Evolutionary conservation across 148 eudicot genomes (phyloP).

Genomic region (Vaccinium corymbosum): DNA sequence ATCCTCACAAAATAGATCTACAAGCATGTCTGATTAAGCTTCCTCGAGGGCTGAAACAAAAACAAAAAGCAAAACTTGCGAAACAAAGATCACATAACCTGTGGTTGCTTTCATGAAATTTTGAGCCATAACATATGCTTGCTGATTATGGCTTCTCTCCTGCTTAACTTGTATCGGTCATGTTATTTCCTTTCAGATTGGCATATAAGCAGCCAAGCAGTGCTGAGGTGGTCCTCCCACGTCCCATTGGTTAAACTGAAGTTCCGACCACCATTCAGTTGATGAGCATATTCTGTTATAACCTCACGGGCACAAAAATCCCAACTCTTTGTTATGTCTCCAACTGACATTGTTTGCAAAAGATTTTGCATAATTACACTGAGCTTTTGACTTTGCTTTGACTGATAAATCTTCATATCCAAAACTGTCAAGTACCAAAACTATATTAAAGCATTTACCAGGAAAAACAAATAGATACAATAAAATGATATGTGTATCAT

Average conservation of each 20-base stretch:
- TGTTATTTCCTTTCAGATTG: background rate
- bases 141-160: background rate
- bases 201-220: background rate
- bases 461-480: background rate
- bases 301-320: conserved; percentile 37
- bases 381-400: conserved; percentile 30
- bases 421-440: background rate
- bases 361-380: conserved; percentile 23
- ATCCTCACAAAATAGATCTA: background rate
- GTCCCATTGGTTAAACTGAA: conserved; percentile 38
- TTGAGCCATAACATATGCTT: background rate
- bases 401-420: conserved; percentile 21
- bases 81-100: background rate
- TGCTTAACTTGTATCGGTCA: background rate
- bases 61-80: background rate
- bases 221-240: conserved; percentile 29
- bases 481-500: background rate
- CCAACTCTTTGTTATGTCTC: conserved; percentile 48
- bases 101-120: background rate
- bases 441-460: background rate
- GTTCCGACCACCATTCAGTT: conserved; percentile 26
- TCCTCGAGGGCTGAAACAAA: background rate
- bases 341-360: conserved; percentile 32
- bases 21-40: no score
- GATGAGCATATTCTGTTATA: conserved; percentile 27